phyloP scores from a whole-genome alignment of 2,329 filamentous ascomycete genomes.

The Beauveria asiatica region DNA sequence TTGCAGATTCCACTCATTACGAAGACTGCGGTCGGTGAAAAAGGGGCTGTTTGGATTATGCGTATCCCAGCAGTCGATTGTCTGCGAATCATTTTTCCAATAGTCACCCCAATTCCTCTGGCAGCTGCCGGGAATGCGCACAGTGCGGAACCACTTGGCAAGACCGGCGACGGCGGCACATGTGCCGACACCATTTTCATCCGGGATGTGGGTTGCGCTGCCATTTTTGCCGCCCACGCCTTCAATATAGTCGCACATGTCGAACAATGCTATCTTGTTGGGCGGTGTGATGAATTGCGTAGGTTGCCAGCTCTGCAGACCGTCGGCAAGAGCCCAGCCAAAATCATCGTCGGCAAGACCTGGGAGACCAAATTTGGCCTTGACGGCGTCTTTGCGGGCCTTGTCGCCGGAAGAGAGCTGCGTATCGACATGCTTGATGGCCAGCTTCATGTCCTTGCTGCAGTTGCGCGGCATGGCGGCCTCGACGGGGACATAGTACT shows the following conservation, averaged over 20 bases:
- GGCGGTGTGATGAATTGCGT: conserved; percentile 27
- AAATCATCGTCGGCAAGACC: conserved; percentile 41
- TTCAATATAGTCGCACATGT: conserved; percentile 28
- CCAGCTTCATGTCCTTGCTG: conserved; percentile 49
- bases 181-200: conserved; percentile 1
- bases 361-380: conserved; percentile 32
- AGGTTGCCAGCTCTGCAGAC: conserved; percentile 28
- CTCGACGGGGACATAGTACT: conserved; percentile 39
- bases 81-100: neutral
- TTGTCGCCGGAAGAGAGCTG: conserved; percentile 10
- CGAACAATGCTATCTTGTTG: conserved; percentile 20
- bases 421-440: conserved; percentile 29
- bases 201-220: neutral
- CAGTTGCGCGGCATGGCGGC: conserved; percentile 47
- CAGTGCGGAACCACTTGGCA: conserved; percentile 1
- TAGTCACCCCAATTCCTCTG: neutral
- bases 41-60: conserved; percentile 1
- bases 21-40: conserved; percentile 4
- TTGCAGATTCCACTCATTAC: conserved; percentile 1
- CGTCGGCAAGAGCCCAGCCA: conserved; percentile 28
- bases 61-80: conserved; percentile 5
- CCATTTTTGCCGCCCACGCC: conserved; percentile 7
- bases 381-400: conserved; percentile 15
- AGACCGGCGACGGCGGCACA: conserved; percentile 1
- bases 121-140: conserved; percentile 8